Conservation (phyloP, 495 filamentous ascomycete species). For the Jackrogersella multiformis region DNA sequence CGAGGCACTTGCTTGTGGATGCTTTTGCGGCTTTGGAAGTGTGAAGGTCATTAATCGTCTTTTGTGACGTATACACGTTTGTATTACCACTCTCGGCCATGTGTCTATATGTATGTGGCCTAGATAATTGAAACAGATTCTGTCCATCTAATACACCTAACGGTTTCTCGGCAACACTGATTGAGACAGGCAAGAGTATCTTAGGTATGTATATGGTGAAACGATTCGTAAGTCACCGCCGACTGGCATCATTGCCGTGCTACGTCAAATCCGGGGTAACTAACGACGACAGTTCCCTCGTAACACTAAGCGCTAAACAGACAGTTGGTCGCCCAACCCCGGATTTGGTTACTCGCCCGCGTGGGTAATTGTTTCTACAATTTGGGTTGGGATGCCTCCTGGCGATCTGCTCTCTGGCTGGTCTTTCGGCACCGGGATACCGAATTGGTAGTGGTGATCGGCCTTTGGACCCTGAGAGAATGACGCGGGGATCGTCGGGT, state of each 20-base stretch:
- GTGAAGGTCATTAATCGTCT: neutral
- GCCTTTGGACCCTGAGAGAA: slow-evolving; percentile 9
- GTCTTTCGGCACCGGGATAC: neutral
- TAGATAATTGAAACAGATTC: slow-evolving; percentile 1
- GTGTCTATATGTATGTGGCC: neutral
- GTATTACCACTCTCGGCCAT: neutral
- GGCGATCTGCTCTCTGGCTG: slow-evolving; percentile 20
- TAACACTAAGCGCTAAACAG: slow-evolving; percentile 3
- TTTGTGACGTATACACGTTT: slow-evolving; percentile 12
- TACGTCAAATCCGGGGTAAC: slow-evolving; percentile 22
- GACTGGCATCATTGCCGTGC: neutral
- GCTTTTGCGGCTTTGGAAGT: slow-evolving; percentile 1
- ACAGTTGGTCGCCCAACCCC: slow-evolving; percentile 1
- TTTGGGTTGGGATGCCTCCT: slow-evolving; percentile 1
- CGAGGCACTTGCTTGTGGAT: slow-evolving; percentile 37
- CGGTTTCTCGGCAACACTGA: neutral
- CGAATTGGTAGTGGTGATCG: slow-evolving; percentile 10
- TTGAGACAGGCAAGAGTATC: neutral
- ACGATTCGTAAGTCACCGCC: neutral
- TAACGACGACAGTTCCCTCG: neutral
- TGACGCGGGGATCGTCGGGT: slow-evolving; percentile 39
- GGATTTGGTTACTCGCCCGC: slow-evolving; percentile 12
- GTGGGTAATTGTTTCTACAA: neutral
- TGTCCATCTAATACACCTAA: neutral
- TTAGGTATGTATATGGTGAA: neutral